Evolutionary conservation across 1,284 basidiomycete genomes (phyloP).

Genomic region (Rhodofomes roseus): DNA sequence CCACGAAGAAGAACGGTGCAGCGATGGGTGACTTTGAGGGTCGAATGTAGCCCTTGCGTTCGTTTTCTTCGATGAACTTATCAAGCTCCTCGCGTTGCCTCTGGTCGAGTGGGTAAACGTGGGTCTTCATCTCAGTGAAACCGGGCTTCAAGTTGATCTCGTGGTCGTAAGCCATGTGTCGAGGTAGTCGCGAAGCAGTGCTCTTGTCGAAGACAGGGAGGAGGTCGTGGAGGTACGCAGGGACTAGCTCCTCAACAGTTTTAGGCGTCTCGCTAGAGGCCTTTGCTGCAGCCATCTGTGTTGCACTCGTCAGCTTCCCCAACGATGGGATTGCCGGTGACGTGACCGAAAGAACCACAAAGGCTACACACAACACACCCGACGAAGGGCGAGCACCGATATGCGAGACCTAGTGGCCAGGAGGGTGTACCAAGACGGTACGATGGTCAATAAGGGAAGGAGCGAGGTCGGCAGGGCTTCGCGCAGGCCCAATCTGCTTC

Average conservation of each 20-base stretch:
- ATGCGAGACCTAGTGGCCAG: too few species aligned
- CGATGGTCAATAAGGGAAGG: too few species aligned
- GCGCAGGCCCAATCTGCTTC: too few species aligned
- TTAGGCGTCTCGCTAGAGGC: too few species aligned
- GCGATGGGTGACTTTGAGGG: constrained; percentile 24
- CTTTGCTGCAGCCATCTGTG: too few species aligned
- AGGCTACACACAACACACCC: too few species aligned
- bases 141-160: constrained; percentile 16
- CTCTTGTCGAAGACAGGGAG: constrained; percentile 12
- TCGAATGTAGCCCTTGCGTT: constrained; percentile 18
- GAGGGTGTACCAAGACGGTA: too few species aligned
- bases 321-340: too few species aligned
- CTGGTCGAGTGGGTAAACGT: constrained; percentile 22
- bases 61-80: constrained; percentile 29
- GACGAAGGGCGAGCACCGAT: too few species aligned
- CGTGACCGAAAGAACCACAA: too few species aligned
- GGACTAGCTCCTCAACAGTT: constrained; percentile 11
- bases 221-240: constrained; percentile 11
- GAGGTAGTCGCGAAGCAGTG: constrained; percentile 10
- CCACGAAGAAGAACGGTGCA: constrained; percentile 35
- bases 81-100: constrained; percentile 21
- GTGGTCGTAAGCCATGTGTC: constrained; percentile 14
- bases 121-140: constrained; percentile 7
- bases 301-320: too few species aligned
- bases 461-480: too few species aligned